Base-by-base conservation (phyloP, 1,284 basidiomycete genomes). In the Irpex sp. region DNA sequence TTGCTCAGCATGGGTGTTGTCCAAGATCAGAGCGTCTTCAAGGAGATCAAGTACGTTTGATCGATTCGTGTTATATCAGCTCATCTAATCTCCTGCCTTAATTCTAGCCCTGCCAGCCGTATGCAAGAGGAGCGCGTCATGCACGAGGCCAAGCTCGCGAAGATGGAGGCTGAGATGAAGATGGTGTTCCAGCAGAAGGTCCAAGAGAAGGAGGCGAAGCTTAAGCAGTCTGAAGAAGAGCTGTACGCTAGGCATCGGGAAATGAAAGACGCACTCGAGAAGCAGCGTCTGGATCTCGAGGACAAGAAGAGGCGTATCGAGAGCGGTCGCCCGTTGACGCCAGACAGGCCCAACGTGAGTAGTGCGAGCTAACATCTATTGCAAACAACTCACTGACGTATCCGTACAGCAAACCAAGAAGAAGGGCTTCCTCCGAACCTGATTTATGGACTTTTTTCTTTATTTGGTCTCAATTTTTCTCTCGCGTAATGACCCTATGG, bases 171-270 rank as follows among this genome's bases (percentile, higher is more conserved):
- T 63, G 95, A 98, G 84, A 97, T 97, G 95, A 96, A 95, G 86
- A 93, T 95, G 92, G 95, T 98, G 70, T 98, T 98, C 93, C 94
- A 96, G 76, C 96, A 98, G 79, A 98, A 98, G 78, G 95, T 98
- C 60, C 93, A 95, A 76, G 95, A 98, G 78, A 98, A 98, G 83
- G 95, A 98, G 76, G 86, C 93, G 66, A 98, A 98, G 79, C 84
- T 98, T 75, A 98, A 97, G 81, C 95, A 98, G 78, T 94, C 92
- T 62, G 96, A 98, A 78, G 96, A 98, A 78, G 95, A 98, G 80
- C 85, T 98, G 15, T 98, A 98, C 74, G 93, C 95, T 61, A 89
- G 95, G 66, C 95, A 98, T 83, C 90, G 94, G 76, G 96, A 98
- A 78, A 98, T 98, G 96, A 98, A 97, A 81, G 95, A 98, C 70